Conservation (phyloP, 805 yeast species). For the Saturnispora dispora region DNA sequence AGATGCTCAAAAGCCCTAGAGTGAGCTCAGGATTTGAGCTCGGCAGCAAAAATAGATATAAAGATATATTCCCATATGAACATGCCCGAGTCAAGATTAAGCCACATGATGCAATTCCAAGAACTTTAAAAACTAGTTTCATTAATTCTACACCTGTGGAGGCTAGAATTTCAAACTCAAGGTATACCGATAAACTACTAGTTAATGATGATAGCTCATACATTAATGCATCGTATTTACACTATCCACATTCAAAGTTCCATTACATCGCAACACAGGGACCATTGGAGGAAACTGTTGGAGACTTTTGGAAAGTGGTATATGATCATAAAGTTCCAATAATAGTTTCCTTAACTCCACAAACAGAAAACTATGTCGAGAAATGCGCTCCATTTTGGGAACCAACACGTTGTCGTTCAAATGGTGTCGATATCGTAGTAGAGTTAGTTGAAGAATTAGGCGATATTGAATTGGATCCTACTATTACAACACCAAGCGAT, state of each 20-base stretch:
- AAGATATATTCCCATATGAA: constrained; percentile 81
- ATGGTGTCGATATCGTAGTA: constrained; percentile 19
- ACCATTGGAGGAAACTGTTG: constrained; percentile 63
- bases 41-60: constrained; percentile 76
- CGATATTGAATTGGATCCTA: constrained; percentile 20
- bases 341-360: constrained; percentile 67
- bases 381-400: constrained; percentile 84
- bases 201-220: constrained; percentile 41
- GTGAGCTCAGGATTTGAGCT: constrained; percentile 73
- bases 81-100: constrained; percentile 67
- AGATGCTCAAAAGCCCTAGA: constrained; percentile 29
- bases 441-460: constrained; percentile 19
- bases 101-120: constrained; percentile 10
- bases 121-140: not conserved
- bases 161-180: not conserved
- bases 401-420: constrained; percentile 39
- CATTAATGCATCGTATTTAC: constrained; percentile 78
- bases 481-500: constrained; percentile 14
- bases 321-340: constrained; percentile 54
- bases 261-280: constrained; percentile 86
- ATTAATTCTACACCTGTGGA: not conserved
- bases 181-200: constrained; percentile 7
- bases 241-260: constrained; percentile 29
- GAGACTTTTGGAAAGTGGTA: constrained; percentile 80
- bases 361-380: constrained; percentile 63